phyloP scores from a whole-genome alignment of 2,329 filamentous ascomycete genomes.

The Pseudocercospora musae region DNA sequence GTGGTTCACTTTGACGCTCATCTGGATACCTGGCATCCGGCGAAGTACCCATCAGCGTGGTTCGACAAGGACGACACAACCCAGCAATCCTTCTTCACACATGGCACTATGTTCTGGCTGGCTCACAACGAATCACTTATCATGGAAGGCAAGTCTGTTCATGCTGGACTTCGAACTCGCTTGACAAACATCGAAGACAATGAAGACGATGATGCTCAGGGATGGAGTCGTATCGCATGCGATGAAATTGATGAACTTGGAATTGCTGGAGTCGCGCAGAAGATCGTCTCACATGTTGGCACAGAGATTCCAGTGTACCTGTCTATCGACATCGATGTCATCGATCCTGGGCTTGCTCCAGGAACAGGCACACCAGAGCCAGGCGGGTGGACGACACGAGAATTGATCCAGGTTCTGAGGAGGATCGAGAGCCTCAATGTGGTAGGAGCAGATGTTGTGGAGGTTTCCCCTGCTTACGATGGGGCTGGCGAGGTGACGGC shows the following conservation, averaged over 20 bases:
- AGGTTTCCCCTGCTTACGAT: conserved; percentile 84
- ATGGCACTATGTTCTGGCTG: conserved; percentile 90
- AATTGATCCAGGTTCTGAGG: conserved; percentile 77
- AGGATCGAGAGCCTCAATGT: conserved; percentile 80
- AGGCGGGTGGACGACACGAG: conserved; percentile 85
- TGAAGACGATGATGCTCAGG: conserved; percentile 67
- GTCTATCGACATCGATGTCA: conserved; percentile 75
- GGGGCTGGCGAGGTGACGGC: conserved; percentile 75
- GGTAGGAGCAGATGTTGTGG: conserved; percentile 78
- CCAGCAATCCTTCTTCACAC: conserved; percentile 73
- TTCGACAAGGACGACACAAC: conserved; percentile 48
- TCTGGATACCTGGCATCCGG: conserved; percentile 81
- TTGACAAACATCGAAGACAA: conserved; percentile 68
- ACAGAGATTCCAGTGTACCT: conserved; percentile 76
- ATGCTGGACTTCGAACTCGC: conserved; percentile 78
- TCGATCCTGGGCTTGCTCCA: conserved; percentile 70
- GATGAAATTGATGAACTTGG: conserved; percentile 87
- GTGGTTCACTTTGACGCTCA: conserved; percentile 59
- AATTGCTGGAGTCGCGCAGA: conserved; percentile 63
- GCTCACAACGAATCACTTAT: conserved; percentile 78
- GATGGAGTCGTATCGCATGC: conserved; percentile 74
- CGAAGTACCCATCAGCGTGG: conserved; percentile 77
- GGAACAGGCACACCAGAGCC: conserved; percentile 76
- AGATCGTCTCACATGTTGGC: conserved; percentile 70
- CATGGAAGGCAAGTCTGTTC: conserved; percentile 69